Evolutionary conservation across 805 yeast species (phyloP), one percentile per base, ranked within the genome.

Genomic region (Saccharomycopsis amapae): DNA sequence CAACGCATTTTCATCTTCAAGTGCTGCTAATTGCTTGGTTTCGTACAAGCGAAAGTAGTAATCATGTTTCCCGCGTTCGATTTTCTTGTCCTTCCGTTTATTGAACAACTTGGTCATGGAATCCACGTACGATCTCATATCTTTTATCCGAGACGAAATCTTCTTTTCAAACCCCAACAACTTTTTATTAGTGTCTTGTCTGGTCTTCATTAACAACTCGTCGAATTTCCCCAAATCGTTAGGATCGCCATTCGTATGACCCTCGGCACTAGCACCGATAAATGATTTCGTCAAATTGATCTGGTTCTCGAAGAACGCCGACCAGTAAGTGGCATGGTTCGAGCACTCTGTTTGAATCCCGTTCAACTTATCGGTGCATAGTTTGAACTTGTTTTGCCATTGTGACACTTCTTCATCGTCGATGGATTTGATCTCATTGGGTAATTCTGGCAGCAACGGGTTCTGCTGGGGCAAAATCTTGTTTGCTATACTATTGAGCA

Each of bases 31-130:
- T 5, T 62, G 52, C 38, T 65, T 63, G 30, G 54, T 50, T 28
- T 59, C 59, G 17, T 46, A 50, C 19, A 50, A 42, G 13, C 38
- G 25, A 17, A 13, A 46, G 24, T 39, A 50, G 31, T 50, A 50
- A 17, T 46, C 44, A 25, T 57, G 38, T 40, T 59, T 62, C 18
- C 58, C 60, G 31, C 55, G 58, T 19, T 61, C 59, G 10, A 46
- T 50, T 36, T 62, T 61, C 49, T 61, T 58, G 32, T 59, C 56
- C 39, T 58, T 58, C 31, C 73, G 53, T 46, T 62, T 62, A 30
- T 59, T 61, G 34, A 69, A 59, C n/a, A 66, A 49, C 44, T 62
- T 61, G 40, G 64, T 53, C 12, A 58, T 47, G n/a, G 58, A 59
- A 22, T 60, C 60, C 39, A 68, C 49, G 38, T 62, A 60, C 12